Evolutionary conservation across 306 rosid genomes (phyloP).

Genomic region (Lathyrus sativus): DNA sequence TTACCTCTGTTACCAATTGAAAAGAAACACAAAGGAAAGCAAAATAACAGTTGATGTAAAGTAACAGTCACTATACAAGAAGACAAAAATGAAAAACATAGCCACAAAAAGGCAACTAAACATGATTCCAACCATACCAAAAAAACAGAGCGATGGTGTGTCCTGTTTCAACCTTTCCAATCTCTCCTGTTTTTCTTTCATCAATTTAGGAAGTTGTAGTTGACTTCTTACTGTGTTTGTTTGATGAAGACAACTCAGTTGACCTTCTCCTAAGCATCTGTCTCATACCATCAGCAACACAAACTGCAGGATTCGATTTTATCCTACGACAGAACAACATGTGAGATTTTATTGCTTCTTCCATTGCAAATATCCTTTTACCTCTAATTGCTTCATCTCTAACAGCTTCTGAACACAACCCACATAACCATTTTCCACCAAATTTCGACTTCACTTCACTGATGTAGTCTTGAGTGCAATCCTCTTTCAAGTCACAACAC

Average conservation of each 20-base stretch:
- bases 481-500: slow-evolving; percentile 91
- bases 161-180: slow-evolving; percentile 10
- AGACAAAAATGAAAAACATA: slow-evolving; percentile 35
- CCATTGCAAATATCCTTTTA: slow-evolving; percentile 52
- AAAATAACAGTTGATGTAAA: slow-evolving; percentile 28
- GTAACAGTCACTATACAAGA: slow-evolving; percentile 48
- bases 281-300: slow-evolving; percentile 90
- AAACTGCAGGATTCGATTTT: slow-evolving; percentile 73
- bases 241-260: slow-evolving; percentile 51
- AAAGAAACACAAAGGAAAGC: slow-evolving; percentile 28
- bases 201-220: slow-evolving; percentile 18
- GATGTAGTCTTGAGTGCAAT: slow-evolving; percentile 80
- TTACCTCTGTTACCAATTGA: slow-evolving; percentile 13
- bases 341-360: slow-evolving; percentile 91
- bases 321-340: slow-evolving; percentile 84
- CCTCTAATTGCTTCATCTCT: slow-evolving; percentile 71
- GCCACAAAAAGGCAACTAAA: slow-evolving; percentile 30
- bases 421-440: slow-evolving; percentile 90
- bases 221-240: slow-evolving; percentile 40
- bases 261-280: slow-evolving; percentile 85
- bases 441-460: slow-evolving; percentile 68
- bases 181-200: slow-evolving; percentile 19
- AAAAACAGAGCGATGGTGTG: slow-evolving; percentile 3
- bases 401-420: slow-evolving; percentile 93
- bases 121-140: not conserved